Evolutionary conservation across 2,329 filamentous ascomycete species (phyloP).

Genomic region (Karstenula rhodostoma): DNA sequence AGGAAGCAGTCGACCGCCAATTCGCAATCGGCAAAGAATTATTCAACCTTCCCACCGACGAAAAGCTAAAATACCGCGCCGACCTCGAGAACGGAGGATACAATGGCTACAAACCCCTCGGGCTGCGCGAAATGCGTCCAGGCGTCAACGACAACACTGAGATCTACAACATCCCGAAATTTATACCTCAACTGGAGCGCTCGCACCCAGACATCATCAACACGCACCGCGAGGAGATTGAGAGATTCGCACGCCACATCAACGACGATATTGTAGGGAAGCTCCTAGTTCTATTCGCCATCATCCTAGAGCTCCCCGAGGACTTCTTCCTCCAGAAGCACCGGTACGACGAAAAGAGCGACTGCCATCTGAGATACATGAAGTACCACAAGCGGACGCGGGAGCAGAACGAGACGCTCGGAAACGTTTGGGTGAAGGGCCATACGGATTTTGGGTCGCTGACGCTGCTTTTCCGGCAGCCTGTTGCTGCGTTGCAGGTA

Average conservation of each 20-base stretch:
- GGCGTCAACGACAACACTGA: constrained; percentile 62
- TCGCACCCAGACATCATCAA: constrained; percentile 50
- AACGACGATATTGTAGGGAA: constrained; percentile 53
- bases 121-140: constrained; percentile 40
- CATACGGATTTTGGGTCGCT: constrained; percentile 66
- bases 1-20: constrained; percentile 27
- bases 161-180: constrained; percentile 68
- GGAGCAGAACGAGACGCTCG: constrained; percentile 54
- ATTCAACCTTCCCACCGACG: constrained; percentile 22
- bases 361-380: constrained; percentile 70
- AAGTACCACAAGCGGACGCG: constrained; percentile 60
- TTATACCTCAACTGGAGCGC: constrained; percentile 63
- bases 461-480: constrained; percentile 65
- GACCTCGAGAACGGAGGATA: constrained; percentile 49
- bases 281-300: constrained; percentile 61
- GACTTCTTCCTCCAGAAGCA: constrained; percentile 64
- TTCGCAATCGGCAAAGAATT: constrained; percentile 25
- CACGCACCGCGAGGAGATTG: constrained; percentile 55
- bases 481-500: constrained; percentile 65
- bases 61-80: constrained; percentile 25
- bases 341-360: constrained; percentile 63
- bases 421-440: constrained; percentile 45
- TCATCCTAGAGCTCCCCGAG: constrained; percentile 67
- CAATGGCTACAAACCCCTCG: constrained; percentile 53
- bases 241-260: constrained; percentile 56